A percentile compares a stretch with the other conserved stretches of the same genome.
phyloP scores from a whole-genome alignment of 2,329 filamentous ascomycete genomes.

The Aspergillus fischeri region DNA sequence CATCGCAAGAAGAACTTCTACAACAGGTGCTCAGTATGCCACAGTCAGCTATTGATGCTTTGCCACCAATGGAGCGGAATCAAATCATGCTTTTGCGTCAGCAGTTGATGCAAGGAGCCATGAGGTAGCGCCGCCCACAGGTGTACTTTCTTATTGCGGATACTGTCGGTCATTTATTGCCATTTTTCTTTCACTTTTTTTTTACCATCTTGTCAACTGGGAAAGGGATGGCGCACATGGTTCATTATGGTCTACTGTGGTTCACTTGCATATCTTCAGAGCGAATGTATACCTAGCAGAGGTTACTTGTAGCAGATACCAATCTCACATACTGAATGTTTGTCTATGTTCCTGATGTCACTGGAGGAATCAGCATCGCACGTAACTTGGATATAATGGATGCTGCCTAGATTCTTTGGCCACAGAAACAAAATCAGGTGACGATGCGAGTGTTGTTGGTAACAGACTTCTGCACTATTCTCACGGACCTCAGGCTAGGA shows the following conservation, averaged over 20 bases:
- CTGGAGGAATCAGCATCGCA: not conserved
- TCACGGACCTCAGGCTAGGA: not conserved
- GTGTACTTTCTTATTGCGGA: not conserved
- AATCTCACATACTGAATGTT: not conserved
- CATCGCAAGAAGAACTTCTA: conserved; percentile 69
- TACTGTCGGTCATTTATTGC: not conserved
- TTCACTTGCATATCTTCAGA: not conserved
- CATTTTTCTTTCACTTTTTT: not conserved
- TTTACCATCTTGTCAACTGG: not conserved
- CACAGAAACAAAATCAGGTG: not conserved
- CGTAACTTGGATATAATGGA: not conserved
- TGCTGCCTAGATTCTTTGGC: not conserved
- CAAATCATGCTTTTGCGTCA: conserved; percentile 77
- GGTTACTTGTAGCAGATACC: conserved; percentile 2
- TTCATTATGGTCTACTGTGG: not conserved
- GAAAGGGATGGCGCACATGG: conserved; percentile 2
- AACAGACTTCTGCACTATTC: not conserved
- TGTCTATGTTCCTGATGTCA: not conserved
- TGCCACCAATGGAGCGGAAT: conserved; percentile 69
- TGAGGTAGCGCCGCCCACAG: conserved; percentile 24
- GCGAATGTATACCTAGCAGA: conserved; percentile 7
- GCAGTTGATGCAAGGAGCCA: conserved; percentile 48
- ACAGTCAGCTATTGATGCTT: conserved; percentile 71
- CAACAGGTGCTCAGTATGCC: conserved; percentile 77
- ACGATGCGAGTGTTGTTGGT: not conserved